Conservation (phyloP, 331 rosid species). For the Quercus phellos region DNA sequence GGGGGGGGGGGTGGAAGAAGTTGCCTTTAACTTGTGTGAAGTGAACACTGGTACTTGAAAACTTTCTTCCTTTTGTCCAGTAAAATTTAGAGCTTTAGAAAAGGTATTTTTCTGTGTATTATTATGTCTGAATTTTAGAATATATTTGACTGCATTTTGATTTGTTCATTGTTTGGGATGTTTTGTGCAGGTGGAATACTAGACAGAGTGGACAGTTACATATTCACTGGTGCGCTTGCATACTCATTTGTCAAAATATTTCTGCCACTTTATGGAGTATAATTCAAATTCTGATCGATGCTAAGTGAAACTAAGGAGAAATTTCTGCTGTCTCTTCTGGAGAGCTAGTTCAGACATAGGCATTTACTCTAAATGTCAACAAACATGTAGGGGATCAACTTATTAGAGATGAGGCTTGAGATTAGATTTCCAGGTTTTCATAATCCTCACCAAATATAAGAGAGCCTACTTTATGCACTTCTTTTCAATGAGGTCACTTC, state of each 20-base stretch:
- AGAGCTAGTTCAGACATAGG: background rate
- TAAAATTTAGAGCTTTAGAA: background rate
- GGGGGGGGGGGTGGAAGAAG: too few species aligned
- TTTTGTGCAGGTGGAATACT: slow-evolving; percentile 64
- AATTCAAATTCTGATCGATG: slow-evolving; percentile 20
- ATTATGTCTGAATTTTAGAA: background rate
- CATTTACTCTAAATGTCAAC: background rate
- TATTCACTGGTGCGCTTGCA: slow-evolving; percentile 86
- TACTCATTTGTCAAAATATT: slow-evolving; percentile 65
- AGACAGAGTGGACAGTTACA: slow-evolving; percentile 79
- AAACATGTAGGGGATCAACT: background rate
- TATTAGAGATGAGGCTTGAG: background rate
- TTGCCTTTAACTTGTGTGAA: background rate
- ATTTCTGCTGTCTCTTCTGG: background rate
- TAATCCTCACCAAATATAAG: background rate
- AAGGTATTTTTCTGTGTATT: background rate
- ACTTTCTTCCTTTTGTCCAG: background rate
- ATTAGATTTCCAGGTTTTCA: slow-evolving; percentile 1
- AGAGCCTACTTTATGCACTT: background rate
- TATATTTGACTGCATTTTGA: background rate
- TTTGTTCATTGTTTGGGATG: slow-evolving; percentile 5
- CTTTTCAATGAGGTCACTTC: background rate
- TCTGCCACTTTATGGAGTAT: slow-evolving; percentile 67
- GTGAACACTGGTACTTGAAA: background rate
- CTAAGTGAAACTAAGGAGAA: background rate